These are phyloP conservation scores for Phytophthora kernoviae DNA, from an alignment of 352 stramenopile genomes.

Conservation along the genomic window DNA sequence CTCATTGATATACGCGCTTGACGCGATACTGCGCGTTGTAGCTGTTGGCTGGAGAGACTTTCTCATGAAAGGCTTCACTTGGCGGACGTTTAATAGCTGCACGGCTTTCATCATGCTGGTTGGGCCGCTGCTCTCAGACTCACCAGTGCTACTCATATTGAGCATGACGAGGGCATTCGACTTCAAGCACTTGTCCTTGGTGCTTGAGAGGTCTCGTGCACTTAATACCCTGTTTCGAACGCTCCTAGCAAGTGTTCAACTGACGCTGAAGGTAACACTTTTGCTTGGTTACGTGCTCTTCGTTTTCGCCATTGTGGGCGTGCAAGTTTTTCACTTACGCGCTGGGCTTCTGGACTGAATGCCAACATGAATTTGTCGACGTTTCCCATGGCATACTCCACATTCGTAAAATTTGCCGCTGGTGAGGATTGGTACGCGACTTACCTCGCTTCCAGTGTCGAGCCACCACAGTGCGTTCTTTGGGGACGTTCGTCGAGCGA, in stretches of 20 bases:
- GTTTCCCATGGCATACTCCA: conserved; percentile 71
- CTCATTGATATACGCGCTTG: conserved; percentile 74
- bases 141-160: conserved; percentile 70
- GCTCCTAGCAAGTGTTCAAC: conserved; percentile 61
- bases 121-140: conserved; percentile 62
- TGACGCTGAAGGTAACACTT: conserved; percentile 82
- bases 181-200: conserved; percentile 83
- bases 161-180: conserved; percentile 82
- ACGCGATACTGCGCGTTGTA: conserved; percentile 69
- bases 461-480: conserved; percentile 59
- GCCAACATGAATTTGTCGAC: conserved; percentile 78
- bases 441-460: conserved; percentile 71
- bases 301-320: conserved; percentile 81
- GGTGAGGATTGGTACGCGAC: conserved; percentile 87
- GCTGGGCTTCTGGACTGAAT: conserved; percentile 78
- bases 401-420: conserved; percentile 84
- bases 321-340: conserved; percentile 86
- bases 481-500: conserved; percentile 54
- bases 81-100: conserved; percentile 73
- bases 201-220: conserved; percentile 70
- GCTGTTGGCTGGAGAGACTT: conserved; percentile 84
- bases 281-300: conserved; percentile 83
- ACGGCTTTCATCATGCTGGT: conserved; percentile 83
- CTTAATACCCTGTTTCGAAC: conserved; percentile 81
- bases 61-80: conserved; percentile 85